These are phyloP conservation scores for Penicillium sp. DNA, from an alignment of 2,329 filamentous ascomycete species.

Conservation along the genomic window DNA sequence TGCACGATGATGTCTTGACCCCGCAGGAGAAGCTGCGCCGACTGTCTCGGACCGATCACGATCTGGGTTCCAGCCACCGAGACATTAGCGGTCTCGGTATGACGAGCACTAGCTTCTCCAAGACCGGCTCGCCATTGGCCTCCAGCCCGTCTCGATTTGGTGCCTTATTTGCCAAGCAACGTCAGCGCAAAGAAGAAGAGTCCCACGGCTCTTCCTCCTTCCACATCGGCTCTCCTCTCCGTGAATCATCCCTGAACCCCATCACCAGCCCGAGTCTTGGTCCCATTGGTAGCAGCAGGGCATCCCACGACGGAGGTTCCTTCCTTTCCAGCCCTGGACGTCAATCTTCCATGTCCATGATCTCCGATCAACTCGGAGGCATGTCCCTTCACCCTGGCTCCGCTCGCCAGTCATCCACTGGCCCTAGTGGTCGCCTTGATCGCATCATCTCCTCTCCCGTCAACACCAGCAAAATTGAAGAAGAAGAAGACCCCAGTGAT, in stretches of 20 bases:
- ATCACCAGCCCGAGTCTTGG: constrained; percentile 54
- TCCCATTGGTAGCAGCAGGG: constrained; percentile 51
- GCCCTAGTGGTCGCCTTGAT: constrained; percentile 41
- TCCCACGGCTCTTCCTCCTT: constrained; percentile 53
- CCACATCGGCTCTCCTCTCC: constrained; percentile 67
- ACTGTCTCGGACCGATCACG: constrained; percentile 60
- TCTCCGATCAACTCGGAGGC: constrained; percentile 58
- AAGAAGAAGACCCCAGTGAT: constrained; percentile 49
- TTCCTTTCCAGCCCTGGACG: constrained; percentile 58
- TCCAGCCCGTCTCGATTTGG: constrained; percentile 66
- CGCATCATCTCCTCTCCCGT: constrained; percentile 50
- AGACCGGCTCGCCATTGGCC: constrained; percentile 58
- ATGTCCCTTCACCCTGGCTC: constrained; percentile 47
- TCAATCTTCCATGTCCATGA: constrained; percentile 62
- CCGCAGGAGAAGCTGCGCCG: constrained; percentile 63
- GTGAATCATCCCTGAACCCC: constrained; percentile 59
- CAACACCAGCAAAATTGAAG: constrained; percentile 49
- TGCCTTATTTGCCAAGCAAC: constrained; percentile 58
- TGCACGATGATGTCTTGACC: constrained; percentile 65
- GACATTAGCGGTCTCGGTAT: constrained; percentile 56
- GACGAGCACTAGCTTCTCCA: constrained; percentile 49
- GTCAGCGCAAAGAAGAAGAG: constrained; percentile 55
- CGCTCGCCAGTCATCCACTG: constrained; percentile 38
- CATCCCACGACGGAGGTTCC: constrained; percentile 52
- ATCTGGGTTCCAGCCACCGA: constrained; percentile 49